A percentile compares a stretch with the other conserved stretches of the same genome.
Evolutionary conservation across 495 filamentous ascomycete genomes (phyloP).

Genomic region (Ramalina intermedia): DNA sequence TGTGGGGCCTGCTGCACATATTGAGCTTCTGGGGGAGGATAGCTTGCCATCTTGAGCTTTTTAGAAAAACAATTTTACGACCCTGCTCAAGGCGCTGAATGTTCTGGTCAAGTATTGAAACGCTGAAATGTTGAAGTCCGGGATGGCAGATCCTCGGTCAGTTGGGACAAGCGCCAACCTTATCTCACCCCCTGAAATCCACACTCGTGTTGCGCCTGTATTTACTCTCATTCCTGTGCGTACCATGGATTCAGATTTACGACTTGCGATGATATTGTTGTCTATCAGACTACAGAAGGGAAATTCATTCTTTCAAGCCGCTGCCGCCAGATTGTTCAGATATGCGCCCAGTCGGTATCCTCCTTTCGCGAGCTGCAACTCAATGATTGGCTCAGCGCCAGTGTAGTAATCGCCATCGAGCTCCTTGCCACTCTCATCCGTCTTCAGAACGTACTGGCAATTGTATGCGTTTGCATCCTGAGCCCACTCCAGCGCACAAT

Average conservation of each 20-base stretch:
- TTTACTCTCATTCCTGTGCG: not conserved
- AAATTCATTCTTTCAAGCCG: not conserved
- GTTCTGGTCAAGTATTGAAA: not conserved
- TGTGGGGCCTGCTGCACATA: not conserved
- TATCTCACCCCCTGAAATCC: not conserved
- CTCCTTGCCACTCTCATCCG: slow-evolving; percentile 37
- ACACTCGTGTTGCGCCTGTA: not conserved
- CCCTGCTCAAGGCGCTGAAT: not conserved
- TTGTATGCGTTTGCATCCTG: slow-evolving; percentile 42
- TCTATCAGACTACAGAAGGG: not conserved
- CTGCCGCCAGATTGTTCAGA: slow-evolving; percentile 28
- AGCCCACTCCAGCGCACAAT: slow-evolving; percentile 38
- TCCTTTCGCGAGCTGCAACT: slow-evolving; percentile 60
- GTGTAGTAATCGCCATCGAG: slow-evolving; percentile 49
- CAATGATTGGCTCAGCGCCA: slow-evolving; percentile 44
- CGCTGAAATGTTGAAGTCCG: not conserved
- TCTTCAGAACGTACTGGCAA: slow-evolving; percentile 36
- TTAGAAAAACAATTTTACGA: not conserved
- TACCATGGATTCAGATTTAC: not conserved
- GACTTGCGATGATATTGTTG: not conserved
- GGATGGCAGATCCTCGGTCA: not conserved
- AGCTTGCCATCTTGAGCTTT: not conserved
- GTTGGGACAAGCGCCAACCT: not conserved
- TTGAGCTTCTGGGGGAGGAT: not conserved
- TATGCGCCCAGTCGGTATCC: slow-evolving; percentile 53